These are phyloP conservation scores for Neonectria ditissima DNA, from an alignment of 2,329 filamentous ascomycete species.

Conservation along the genomic window DNA sequence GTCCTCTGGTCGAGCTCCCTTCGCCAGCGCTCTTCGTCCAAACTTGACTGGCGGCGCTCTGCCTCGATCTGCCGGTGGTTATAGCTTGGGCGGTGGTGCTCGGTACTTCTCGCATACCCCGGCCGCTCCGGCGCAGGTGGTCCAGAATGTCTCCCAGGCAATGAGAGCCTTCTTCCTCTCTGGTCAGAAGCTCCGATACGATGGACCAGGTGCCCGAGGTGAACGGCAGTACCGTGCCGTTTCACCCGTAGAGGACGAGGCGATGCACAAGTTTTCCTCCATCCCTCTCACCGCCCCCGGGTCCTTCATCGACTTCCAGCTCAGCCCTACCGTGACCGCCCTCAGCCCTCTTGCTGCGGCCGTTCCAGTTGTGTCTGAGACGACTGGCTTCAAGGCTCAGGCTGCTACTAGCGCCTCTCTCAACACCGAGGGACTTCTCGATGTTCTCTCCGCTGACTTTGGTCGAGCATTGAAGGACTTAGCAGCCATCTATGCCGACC, in stretches of 20 bases:
- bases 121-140: constrained; percentile 86
- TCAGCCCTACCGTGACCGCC: constrained; percentile 91
- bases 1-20: constrained; percentile 82
- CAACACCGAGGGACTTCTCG: constrained; percentile 85
- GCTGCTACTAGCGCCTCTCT: constrained; percentile 69
- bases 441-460: constrained; percentile 89
- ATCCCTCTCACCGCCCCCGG: constrained; percentile 72
- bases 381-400: constrained; percentile 57
- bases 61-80: constrained; percentile 89
- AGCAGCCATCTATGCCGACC: constrained; percentile 80
- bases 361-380: constrained; percentile 59
- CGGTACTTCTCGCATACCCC: constrained; percentile 93
- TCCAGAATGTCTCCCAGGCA: constrained; percentile 94
- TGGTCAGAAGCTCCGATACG: constrained; percentile 88
- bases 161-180: constrained; percentile 93
- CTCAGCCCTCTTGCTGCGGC: constrained; percentile 76
- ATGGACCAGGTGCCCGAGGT: constrained; percentile 79
- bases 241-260: constrained; percentile 79
- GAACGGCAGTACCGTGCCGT: constrained; percentile 84
- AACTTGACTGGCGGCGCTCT: constrained; percentile 91
- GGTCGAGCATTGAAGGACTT: constrained; percentile 87
- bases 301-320: constrained; percentile 87
- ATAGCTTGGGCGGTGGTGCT: constrained; percentile 77
- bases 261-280: constrained; percentile 73
- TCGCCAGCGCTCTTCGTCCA: constrained; percentile 88